These are phyloP conservation scores for Neopestalotiopsis clavispora DNA, from an alignment of 2,329 filamentous ascomycete genomes.

Conservation along the genomic window DNA sequence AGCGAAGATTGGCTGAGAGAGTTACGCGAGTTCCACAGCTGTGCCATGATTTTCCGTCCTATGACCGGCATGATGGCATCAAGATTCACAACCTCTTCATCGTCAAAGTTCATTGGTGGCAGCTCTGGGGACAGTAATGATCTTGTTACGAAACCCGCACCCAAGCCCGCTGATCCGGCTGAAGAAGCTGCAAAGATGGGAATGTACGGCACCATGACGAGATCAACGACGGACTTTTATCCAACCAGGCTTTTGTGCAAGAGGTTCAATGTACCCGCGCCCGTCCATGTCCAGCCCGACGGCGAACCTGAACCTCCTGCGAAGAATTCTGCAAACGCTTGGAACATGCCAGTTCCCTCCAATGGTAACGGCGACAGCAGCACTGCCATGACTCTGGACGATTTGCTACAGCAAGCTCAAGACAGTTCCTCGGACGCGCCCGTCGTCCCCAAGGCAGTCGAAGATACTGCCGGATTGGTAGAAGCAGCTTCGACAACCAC, in stretches of 20 bases:
- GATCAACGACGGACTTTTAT: constrained; percentile 72
- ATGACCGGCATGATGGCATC: constrained; percentile 92
- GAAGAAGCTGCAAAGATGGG: constrained; percentile 86
- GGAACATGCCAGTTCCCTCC: constrained; percentile 9
- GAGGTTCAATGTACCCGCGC: constrained; percentile 85
- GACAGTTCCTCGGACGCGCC: not conserved
- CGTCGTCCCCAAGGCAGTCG: not conserved
- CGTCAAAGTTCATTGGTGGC: constrained; percentile 38
- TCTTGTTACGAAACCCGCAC: constrained; percentile 48
- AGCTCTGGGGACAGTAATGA: constrained; percentile 26
- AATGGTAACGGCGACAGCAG: not conserved
- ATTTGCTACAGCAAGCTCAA: constrained; percentile 35
- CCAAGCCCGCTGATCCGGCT: constrained; percentile 74
- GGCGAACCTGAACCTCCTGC: constrained; percentile 37
- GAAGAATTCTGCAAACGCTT: constrained; percentile 15
- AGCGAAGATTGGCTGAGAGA: constrained; percentile 82
- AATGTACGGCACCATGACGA: constrained; percentile 91
- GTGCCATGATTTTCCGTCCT: constrained; percentile 80
- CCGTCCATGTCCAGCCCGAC: constrained; percentile 68
- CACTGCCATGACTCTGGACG: constrained; percentile 36
- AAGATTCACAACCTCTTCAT: constrained; percentile 75
- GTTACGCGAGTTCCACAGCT: constrained; percentile 73
- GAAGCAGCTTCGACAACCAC: constrained; percentile 13
- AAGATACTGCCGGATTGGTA: not conserved
- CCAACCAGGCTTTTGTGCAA: constrained; percentile 91